These are phyloP conservation scores for Alternaria gaisen DNA, from an alignment of 2,329 filamentous ascomycete species.

Conservation along the genomic window DNA sequence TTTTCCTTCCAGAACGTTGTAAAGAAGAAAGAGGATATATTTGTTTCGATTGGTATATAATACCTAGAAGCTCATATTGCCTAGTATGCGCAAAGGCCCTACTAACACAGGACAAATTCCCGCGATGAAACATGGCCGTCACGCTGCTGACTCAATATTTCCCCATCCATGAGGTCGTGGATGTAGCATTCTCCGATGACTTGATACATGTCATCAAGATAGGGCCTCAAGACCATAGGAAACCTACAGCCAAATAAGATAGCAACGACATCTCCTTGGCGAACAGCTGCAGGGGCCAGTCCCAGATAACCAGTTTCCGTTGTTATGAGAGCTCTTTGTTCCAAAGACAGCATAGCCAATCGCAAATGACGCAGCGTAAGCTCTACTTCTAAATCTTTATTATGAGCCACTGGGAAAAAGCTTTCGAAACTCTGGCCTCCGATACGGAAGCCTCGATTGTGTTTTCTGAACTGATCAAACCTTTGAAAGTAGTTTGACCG, in stretches of 20 bases:
- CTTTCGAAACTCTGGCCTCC: neutral
- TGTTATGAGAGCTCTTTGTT: neutral
- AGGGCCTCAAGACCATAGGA: neutral
- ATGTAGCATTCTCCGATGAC: neutral
- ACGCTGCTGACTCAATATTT: neutral
- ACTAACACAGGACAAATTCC: neutral
- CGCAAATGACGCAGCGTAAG: neutral
- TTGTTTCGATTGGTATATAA: too few species aligned
- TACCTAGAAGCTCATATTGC: too few species aligned
- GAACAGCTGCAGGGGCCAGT: neutral
- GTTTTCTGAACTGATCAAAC: neutral
- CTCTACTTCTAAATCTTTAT: rapidly evolving
- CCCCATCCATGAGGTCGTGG: neutral
- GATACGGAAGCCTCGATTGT: neutral
- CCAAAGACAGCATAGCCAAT: neutral
- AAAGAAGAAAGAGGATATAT: too few species aligned
- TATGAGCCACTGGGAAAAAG: neutral
- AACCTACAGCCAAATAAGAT: neutral
- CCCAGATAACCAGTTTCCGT: neutral
- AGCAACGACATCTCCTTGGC: neutral
- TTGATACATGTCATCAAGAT: neutral
- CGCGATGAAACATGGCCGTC: too few species aligned
- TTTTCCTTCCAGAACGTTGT: too few species aligned
- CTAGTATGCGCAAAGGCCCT: neutral
- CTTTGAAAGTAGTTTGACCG: neutral